phyloP scores from a whole-genome alignment of 2,329 filamentous ascomycete species.

The Ampelomyces quisqualis region DNA sequence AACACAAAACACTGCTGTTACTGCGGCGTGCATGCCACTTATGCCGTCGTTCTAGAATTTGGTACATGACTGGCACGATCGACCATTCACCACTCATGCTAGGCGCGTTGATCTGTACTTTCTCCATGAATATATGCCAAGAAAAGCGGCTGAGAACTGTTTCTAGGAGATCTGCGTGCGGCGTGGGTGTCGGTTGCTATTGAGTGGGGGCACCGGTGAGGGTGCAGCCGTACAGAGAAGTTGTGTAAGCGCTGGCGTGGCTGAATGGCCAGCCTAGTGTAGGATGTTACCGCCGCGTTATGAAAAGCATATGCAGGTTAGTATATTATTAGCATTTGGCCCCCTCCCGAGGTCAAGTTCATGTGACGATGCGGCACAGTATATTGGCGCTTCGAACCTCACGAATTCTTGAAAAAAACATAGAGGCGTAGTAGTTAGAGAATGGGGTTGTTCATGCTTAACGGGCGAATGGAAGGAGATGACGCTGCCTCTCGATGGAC shows the following conservation, averaged over 20 bases:
- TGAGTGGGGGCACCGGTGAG: constrained; percentile 21
- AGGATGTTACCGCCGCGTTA: constrained; percentile 24
- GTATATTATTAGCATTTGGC: constrained; percentile 30
- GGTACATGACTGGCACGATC: constrained; percentile 19
- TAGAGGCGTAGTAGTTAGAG: constrained; percentile 5
- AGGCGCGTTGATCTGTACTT: constrained; percentile 23
- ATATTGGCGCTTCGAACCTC: constrained; percentile 27
- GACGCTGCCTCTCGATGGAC: constrained; percentile 4
- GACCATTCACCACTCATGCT: constrained; percentile 29
- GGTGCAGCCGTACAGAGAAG: constrained; percentile 26
- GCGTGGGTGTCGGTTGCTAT: constrained; percentile 23
- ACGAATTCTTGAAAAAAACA: constrained; percentile 14
- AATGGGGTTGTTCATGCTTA: constrained; percentile 10
- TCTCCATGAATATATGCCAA: constrained; percentile 26
- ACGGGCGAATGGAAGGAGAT: constrained; percentile 8
- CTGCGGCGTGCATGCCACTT: constrained; percentile 27
- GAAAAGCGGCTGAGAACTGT: constrained; percentile 30
- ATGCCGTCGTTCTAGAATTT: constrained; percentile 23
- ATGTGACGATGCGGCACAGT: constrained; percentile 29
- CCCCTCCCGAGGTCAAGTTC: constrained; percentile 24
- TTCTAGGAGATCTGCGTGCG: constrained; percentile 23
- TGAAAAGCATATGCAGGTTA: constrained; percentile 23
- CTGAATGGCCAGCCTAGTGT: constrained; percentile 20
- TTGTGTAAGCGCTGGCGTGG: constrained; percentile 32
- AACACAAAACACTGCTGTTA: constrained; percentile 26